Percentiles rank a stretch among this genome's conserved stretches.
Evolutionary conservation across 495 filamentous ascomycete genomes (phyloP).

Genomic region (Ascodesmis nigricans): DNA sequence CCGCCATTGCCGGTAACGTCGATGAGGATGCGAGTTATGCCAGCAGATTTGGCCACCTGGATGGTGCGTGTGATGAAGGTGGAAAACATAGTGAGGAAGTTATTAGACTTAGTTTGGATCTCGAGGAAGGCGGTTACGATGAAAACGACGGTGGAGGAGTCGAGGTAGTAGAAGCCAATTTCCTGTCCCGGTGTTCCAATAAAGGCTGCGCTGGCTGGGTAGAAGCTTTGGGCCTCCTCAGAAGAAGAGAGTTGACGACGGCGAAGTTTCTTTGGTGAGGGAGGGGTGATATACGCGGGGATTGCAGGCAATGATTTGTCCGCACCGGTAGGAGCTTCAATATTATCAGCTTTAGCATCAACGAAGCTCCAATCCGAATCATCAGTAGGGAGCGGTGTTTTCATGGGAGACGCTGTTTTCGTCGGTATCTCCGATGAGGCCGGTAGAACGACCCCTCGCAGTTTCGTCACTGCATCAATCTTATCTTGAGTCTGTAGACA

Average conservation of each 20-base stretch:
- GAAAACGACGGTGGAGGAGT: slow-evolving; percentile 9
- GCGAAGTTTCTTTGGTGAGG: not conserved
- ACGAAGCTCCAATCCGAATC: too few species aligned
- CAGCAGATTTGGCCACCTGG: not conserved
- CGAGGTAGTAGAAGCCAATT: slow-evolving; percentile 6
- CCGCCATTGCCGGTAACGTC: slow-evolving; percentile 14
- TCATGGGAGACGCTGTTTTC: too few species aligned
- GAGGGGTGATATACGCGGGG: not conserved
- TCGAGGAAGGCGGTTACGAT: slow-evolving; percentile 1
- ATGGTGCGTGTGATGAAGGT: slow-evolving; percentile 4
- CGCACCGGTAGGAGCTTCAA: not conserved
- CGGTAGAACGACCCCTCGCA: too few species aligned
- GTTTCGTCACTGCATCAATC: not conserved
- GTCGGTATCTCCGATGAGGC: not conserved
- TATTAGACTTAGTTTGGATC: not conserved
- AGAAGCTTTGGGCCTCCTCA: not conserved
- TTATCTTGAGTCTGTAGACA: slow-evolving; percentile 8
- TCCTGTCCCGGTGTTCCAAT: not conserved
- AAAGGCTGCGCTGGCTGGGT: not conserved
- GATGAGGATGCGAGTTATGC: slow-evolving; percentile 10
- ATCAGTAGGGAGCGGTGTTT: too few species aligned
- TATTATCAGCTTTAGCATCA: not conserved
- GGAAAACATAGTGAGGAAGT: not conserved
- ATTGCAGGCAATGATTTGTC: too few species aligned
- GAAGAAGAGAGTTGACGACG: too few species aligned